These are phyloP conservation scores for Tribonema minus DNA, from an alignment of 108 stramenopile genomes.

Conservation along the genomic window DNA sequence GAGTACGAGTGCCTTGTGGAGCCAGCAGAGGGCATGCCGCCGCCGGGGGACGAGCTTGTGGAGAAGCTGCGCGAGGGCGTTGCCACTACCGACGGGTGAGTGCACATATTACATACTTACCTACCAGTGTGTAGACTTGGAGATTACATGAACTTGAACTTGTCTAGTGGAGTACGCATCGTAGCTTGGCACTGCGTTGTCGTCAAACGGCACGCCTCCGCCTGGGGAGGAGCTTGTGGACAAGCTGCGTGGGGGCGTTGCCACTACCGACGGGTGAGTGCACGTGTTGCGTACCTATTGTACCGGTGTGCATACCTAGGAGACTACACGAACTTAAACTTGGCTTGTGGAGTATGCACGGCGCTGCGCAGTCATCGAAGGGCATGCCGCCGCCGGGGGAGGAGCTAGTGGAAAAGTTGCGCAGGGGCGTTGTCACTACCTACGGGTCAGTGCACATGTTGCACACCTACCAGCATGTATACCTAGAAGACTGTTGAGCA, in stretches of 20 bases:
- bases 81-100: slow-evolving; percentile 43
- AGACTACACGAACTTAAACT: no score
- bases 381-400: no score
- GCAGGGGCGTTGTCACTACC: slow-evolving; percentile 34
- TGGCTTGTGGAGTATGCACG: no score
- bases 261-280: slow-evolving; percentile 48
- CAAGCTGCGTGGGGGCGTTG: slow-evolving; percentile 26
- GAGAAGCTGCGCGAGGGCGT: slow-evolving; percentile 29
- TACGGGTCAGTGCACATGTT: no score
- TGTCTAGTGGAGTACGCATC: no score
- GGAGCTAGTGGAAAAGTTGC: slow-evolving; percentile 1
- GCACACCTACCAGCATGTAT: background rate
- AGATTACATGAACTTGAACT: no score
- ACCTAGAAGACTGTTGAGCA: no score
- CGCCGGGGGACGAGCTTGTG: background rate
- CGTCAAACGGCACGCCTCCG: no score
- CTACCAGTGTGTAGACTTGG: background rate
- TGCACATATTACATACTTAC: no score
- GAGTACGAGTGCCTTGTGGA: slow-evolving; percentile 44
- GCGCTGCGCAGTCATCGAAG: no score
- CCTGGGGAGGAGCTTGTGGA: background rate
- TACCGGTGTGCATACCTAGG: background rate
- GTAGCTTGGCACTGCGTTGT: no score
- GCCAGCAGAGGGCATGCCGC: no score
- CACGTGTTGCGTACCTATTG: background rate